phyloP scores from a whole-genome alignment of 805 yeast genomes.

The Candida pseudofarinosa region DNA sequence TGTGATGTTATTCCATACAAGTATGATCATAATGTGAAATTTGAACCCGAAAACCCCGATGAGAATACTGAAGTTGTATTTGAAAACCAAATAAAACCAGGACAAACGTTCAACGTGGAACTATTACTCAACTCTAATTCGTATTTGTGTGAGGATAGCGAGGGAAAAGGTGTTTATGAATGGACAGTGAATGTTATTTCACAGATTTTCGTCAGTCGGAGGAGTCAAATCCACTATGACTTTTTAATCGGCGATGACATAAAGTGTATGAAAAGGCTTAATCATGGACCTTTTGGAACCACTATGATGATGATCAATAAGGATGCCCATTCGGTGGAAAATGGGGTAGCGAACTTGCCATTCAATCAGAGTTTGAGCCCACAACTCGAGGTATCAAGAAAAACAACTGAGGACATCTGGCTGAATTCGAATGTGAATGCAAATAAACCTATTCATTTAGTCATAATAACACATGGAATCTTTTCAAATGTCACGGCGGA shows the following conservation, averaged over 20 bases:
- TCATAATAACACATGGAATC: slow-evolving; percentile 42
- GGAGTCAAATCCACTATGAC: slow-evolving; percentile 28
- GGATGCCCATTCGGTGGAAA: background rate
- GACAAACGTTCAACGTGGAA: slow-evolving; percentile 58
- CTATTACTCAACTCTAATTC: slow-evolving; percentile 49
- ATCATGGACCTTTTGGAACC: slow-evolving; percentile 17
- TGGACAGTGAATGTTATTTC: slow-evolving; percentile 41
- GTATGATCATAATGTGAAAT: slow-evolving; percentile 22
- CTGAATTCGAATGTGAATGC: slow-evolving; percentile 19
- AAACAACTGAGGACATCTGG: slow-evolving; percentile 33
- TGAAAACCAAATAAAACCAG: slow-evolving; percentile 56
- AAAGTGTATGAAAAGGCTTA: slow-evolving; percentile 27
- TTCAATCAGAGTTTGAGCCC: slow-evolving; percentile 12
- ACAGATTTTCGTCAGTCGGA: slow-evolving; percentile 35
- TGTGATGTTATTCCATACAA: slow-evolving; percentile 40
- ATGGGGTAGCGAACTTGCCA: background rate
- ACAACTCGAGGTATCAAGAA: slow-evolving; percentile 22
- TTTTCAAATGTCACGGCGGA: slow-evolving; percentile 43
- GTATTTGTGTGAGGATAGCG: slow-evolving; percentile 9
- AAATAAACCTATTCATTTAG: slow-evolving; percentile 33
- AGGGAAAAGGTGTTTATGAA: slow-evolving; percentile 15
- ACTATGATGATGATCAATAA: slow-evolving; percentile 1
- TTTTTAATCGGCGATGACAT: slow-evolving; percentile 37
- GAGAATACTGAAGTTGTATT: slow-evolving; percentile 30
- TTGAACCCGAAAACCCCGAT: slow-evolving; percentile 18